These are phyloP conservation scores for Serendipita sp. DNA, from an alignment of 768 basidiomycete genomes.

Conservation along the genomic window DNA sequence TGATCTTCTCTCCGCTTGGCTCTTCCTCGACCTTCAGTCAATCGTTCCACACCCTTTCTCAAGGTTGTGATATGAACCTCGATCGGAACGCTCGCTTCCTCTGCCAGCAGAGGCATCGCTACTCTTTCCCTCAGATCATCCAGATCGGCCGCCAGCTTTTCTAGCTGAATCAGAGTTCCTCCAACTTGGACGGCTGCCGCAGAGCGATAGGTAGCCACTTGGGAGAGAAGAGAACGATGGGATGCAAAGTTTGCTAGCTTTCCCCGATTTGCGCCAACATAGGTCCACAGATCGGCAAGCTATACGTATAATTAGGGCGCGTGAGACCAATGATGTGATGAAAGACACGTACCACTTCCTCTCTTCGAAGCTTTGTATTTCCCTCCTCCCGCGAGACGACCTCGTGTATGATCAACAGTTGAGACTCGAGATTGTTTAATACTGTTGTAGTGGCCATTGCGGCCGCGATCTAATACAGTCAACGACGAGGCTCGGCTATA, in stretches of 20 bases:
- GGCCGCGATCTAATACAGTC: neutral
- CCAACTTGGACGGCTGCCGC: neutral
- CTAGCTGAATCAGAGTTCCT: neutral
- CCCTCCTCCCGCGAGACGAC: slow-evolving; percentile 1
- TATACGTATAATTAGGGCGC: neutral
- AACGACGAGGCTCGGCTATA: neutral
- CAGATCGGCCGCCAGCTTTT: neutral
- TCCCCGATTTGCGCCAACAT: neutral
- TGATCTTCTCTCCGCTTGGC: neutral
- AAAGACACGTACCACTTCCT: neutral
- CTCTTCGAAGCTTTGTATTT: neutral
- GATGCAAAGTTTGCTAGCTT: neutral
- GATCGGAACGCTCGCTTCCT: neutral
- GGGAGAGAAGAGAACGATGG: neutral
- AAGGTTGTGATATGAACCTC: slow-evolving; percentile 3
- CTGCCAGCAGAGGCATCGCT: neutral
- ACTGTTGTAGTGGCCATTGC: neutral
- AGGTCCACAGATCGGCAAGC: slow-evolving; percentile 3
- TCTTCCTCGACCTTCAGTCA: neutral
- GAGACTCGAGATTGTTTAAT: neutral
- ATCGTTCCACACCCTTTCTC: neutral
- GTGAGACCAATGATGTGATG: neutral
- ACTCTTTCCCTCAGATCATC: neutral
- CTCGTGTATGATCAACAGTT: neutral
- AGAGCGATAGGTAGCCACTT: neutral